Conservation (phyloP, 306 rosid species). For the Mimosa pudica region DNA sequence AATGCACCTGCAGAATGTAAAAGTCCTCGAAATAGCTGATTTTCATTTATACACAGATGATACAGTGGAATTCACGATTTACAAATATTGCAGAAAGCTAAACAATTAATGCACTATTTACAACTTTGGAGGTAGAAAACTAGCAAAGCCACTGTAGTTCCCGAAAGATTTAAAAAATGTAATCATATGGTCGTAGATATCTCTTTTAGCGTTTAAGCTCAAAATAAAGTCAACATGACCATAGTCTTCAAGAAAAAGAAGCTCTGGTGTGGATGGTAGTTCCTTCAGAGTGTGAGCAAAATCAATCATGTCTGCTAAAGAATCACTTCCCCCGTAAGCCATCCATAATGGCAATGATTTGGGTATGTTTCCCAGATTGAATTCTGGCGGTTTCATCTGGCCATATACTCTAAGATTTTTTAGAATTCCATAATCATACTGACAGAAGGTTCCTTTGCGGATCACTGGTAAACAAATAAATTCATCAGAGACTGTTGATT, state of each 20-base stretch:
- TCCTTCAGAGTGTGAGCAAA: constrained; percentile 66
- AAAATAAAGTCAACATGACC: constrained; percentile 87
- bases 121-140: constrained; percentile 26
- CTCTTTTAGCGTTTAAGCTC: constrained; percentile 70
- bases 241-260: constrained; percentile 77
- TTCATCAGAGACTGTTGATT: constrained; percentile 18
- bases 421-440: constrained; percentile 78
- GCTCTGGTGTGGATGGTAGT: constrained; percentile 68
- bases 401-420: constrained; percentile 73
- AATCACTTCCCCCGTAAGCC: constrained; percentile 89
- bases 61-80: not conserved
- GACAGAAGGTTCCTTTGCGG: constrained; percentile 77
- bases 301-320: constrained; percentile 69
- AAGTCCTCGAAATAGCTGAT: not conserved
- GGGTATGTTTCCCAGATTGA: constrained; percentile 74
- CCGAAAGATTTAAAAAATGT: constrained; percentile 49
- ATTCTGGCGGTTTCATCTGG: constrained; percentile 68
- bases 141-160: constrained; percentile 42
- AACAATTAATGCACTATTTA: constrained; percentile 39
- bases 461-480: constrained; percentile 65
- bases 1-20: not conserved
- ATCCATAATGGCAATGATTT: constrained; percentile 86
- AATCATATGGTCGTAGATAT: constrained; percentile 72
- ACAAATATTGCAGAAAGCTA: constrained; percentile 4
- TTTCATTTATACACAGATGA: constrained; percentile 30